phyloP scores from a whole-genome alignment of 2,329 filamentous ascomycete genomes.

The Aspergillus ustus region DNA sequence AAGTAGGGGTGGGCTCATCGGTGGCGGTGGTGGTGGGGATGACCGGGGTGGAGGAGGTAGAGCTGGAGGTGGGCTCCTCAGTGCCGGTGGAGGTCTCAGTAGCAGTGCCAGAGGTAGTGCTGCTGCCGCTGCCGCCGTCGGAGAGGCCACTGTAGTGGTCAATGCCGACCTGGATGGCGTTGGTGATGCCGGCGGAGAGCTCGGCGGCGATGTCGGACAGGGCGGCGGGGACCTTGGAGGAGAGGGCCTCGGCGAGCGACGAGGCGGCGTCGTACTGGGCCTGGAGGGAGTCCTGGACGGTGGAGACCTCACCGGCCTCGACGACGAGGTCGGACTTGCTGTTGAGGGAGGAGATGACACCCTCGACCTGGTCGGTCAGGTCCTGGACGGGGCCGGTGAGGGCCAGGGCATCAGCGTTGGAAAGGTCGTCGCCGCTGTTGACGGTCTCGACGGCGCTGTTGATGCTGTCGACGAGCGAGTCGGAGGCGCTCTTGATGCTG shows the following conservation, averaged over 20 bases:
- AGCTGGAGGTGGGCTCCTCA: constrained; percentile 8
- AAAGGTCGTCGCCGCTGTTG: constrained; percentile 26
- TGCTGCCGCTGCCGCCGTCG: constrained; percentile 6
- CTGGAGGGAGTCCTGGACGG: constrained; percentile 29
- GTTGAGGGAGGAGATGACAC: constrained; percentile 29
- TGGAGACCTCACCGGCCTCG: constrained; percentile 27
- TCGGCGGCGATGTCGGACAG: constrained; percentile 29
- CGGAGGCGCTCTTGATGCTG: constrained; percentile 28
- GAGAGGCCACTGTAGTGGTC: constrained; percentile 29
- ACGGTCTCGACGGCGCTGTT: constrained; percentile 32
- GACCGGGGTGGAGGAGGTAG: constrained; percentile 17
- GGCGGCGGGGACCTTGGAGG: constrained; percentile 35
- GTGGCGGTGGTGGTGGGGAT: constrained; percentile 12
- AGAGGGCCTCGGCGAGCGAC: constrained; percentile 33
- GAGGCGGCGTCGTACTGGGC: constrained; percentile 33
- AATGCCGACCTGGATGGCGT: constrained; percentile 38
- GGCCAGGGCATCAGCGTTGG: constrained; percentile 31
- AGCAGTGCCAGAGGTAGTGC: constrained; percentile 7
- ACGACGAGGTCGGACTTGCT: constrained; percentile 34
- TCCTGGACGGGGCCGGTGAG: constrained; percentile 33
- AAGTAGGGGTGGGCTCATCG: constrained; percentile 1
- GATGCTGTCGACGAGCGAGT: constrained; percentile 31
- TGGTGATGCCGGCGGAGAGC: constrained; percentile 36
- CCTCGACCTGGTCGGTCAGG: constrained; percentile 33
- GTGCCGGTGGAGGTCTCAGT: constrained; percentile 15